phyloP scores from a whole-genome alignment of 306 rosid species.

The Chamaecrista fasciculata region DNA sequence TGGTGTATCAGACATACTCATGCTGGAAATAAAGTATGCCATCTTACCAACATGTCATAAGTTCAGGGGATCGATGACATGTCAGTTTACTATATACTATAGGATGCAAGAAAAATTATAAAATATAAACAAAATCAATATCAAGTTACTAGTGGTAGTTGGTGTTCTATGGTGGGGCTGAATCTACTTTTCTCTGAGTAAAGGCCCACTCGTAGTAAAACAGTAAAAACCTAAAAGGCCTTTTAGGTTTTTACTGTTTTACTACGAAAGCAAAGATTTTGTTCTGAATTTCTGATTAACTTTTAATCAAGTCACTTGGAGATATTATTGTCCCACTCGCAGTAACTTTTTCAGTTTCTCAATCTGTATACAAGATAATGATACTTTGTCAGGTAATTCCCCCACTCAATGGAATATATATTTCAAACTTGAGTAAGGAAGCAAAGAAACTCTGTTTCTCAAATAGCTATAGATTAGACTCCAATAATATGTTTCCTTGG shows the following conservation, averaged over 20 bases:
- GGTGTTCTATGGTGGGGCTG: background rate
- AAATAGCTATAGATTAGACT: background rate
- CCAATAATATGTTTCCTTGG: background rate
- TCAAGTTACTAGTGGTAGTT: background rate
- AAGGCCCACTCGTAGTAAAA: background rate
- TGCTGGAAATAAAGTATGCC: background rate
- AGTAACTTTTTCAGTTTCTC: background rate
- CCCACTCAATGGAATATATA: background rate
- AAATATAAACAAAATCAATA: background rate
- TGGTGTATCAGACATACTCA: background rate
- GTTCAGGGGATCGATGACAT: background rate
- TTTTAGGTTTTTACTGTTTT: background rate
- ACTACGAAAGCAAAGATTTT: background rate
- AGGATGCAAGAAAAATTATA: background rate
- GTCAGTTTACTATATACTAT: background rate
- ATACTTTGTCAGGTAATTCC: slow-evolving; percentile 68
- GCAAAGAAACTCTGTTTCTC: background rate
- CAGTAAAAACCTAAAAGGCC: background rate
- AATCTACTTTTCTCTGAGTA: background rate
- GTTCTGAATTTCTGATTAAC: background rate
- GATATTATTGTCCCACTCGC: background rate
- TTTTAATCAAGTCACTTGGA: background rate
- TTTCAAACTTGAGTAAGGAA: background rate
- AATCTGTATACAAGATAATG: too few species aligned
- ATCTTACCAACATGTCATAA: background rate